A percentile compares a stretch with the other conserved stretches of the same genome.
Conservation (phyloP, 768 basidiomycete genomes). For the Suillus ampliporus region DNA sequence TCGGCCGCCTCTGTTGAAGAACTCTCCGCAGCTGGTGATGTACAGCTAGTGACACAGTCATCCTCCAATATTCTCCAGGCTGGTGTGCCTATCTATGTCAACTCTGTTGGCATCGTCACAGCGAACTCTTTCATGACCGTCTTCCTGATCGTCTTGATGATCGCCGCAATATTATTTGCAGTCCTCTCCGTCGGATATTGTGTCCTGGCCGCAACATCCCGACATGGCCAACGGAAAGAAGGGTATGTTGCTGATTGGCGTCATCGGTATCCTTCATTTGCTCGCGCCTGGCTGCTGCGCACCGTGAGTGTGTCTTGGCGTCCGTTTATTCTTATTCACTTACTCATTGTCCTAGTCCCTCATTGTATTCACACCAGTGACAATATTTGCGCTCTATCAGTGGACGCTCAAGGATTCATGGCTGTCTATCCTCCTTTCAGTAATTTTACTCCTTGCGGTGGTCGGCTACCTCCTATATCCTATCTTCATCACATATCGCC, state of each 20-base stretch:
- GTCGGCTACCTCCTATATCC: slow-evolving; percentile 55
- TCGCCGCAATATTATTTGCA: slow-evolving; percentile 62
- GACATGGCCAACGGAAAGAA: slow-evolving; percentile 26
- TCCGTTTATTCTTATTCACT: slow-evolving; percentile 10
- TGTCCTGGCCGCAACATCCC: slow-evolving; percentile 37
- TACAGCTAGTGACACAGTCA: slow-evolving; percentile 66
- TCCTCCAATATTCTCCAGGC: slow-evolving; percentile 75
- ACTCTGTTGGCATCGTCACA: slow-evolving; percentile 75
- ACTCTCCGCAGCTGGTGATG: slow-evolving; percentile 39
- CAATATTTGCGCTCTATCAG: slow-evolving; percentile 85
- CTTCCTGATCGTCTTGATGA: slow-evolving; percentile 76
- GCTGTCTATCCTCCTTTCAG: slow-evolving; percentile 81
- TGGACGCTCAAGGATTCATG: slow-evolving; percentile 92
- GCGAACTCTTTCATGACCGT: slow-evolving; percentile 91
- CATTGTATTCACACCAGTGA: slow-evolving; percentile 68
- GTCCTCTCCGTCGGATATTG: slow-evolving; percentile 59
- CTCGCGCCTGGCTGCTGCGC: slow-evolving; percentile 66
- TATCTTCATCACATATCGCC: slow-evolving; percentile 53
- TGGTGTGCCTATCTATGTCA: slow-evolving; percentile 84
- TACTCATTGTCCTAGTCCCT: slow-evolving; percentile 50
- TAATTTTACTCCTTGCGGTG: slow-evolving; percentile 64
- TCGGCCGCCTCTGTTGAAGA: slow-evolving; percentile 31
- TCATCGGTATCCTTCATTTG: slow-evolving; percentile 50
- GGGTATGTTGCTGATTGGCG: slow-evolving; percentile 25
- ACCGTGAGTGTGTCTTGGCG: slow-evolving; percentile 53